Conservation (phyloP, 208 protist genomes). For the Acanthamoeba comandoni region DNA sequence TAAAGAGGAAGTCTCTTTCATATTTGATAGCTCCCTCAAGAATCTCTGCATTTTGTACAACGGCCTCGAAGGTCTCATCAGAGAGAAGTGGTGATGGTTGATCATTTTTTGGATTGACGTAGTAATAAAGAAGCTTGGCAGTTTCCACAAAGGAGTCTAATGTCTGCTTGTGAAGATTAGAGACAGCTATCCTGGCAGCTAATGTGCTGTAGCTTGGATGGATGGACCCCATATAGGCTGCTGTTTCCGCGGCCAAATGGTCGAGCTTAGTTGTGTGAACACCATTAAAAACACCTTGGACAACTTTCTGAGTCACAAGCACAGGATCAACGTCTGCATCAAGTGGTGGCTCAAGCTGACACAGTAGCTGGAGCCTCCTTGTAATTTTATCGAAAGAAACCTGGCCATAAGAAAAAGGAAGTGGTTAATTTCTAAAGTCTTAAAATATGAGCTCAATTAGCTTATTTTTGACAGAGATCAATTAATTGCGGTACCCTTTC, state of each 20-base stretch:
- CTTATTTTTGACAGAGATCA: too few relatives aligned
- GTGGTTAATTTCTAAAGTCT: too few relatives aligned
- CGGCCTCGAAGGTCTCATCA: conserved; percentile 92
- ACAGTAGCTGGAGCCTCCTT: conserved; percentile 79
- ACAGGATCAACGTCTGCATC: conserved; percentile 79
- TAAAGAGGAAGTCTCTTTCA: conserved; percentile 95
- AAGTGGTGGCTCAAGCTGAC: conserved; percentile 81
- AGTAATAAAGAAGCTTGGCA: conserved; percentile 92
- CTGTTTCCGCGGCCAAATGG: conserved; percentile 95
- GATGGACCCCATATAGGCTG: conserved; percentile 94
- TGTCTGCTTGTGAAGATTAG: conserved; percentile 97
- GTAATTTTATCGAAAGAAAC: conserved; percentile 87
- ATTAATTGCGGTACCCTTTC: conserved; percentile 67
- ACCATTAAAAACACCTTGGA: conserved; percentile 90
- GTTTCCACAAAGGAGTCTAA: conserved; percentile 91
- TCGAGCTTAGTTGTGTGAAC: conserved; percentile 94
- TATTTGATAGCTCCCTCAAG: conserved; percentile 95
- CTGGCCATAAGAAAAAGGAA: conserved; percentile 73
- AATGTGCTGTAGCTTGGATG: conserved; percentile 97
- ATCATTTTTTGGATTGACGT: conserved; percentile 91
- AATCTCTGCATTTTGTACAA: conserved; percentile 84
- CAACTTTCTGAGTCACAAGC: conserved; percentile 90
- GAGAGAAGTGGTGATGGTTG: conserved; percentile 93
- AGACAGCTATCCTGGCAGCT: conserved; percentile 96
- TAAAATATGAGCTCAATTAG: too few relatives aligned